Conservation (phyloP, 768 basidiomycete species). For the Psilocybe cyanescens region DNA sequence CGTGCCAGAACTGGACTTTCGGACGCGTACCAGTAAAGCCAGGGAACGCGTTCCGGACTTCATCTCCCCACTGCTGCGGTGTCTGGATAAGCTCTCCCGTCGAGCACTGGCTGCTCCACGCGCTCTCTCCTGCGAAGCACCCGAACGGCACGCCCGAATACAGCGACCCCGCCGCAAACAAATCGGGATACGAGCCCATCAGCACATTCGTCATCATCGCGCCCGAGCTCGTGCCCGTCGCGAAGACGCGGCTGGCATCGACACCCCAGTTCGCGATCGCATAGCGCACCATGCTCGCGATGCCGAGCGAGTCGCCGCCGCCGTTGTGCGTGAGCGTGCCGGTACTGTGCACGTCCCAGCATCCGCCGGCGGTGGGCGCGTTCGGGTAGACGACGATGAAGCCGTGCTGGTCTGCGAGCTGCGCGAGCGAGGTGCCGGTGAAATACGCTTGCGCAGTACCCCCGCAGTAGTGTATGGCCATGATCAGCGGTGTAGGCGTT, state of each 20-base stretch:
- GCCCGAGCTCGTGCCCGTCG: slow-evolving; percentile 55
- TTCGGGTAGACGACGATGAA: slow-evolving; percentile 56
- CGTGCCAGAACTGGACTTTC: slow-evolving; percentile 60
- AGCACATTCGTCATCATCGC: slow-evolving; percentile 67
- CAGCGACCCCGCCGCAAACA: slow-evolving; percentile 51
- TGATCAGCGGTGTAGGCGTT: slow-evolving; percentile 45
- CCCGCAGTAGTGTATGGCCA: slow-evolving; percentile 57
- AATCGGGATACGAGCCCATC: slow-evolving; percentile 55
- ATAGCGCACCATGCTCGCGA: slow-evolving; percentile 49
- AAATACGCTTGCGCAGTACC: slow-evolving; percentile 58
- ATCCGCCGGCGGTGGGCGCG: slow-evolving; percentile 45
- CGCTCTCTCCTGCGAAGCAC: slow-evolving; percentile 51
- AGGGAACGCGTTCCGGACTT: slow-evolving; percentile 49
- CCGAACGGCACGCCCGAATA: slow-evolving; percentile 58
- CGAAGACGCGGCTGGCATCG: slow-evolving; percentile 49
- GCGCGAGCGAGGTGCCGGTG: slow-evolving; percentile 47
- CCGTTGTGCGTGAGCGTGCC: slow-evolving; percentile 58
- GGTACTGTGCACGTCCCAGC: slow-evolving; percentile 56
- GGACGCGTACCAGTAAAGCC: slow-evolving; percentile 59
- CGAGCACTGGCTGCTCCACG: slow-evolving; percentile 52
- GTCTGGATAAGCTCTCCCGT: slow-evolving; percentile 47
- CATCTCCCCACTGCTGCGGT: slow-evolving; percentile 51
- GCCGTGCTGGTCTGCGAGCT: slow-evolving; percentile 52
- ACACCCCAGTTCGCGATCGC: slow-evolving; percentile 55
- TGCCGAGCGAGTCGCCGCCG: slow-evolving; percentile 57